A percentile compares a stretch with the other conserved stretches of the same genome.
Conservation (phyloP, 371 early-diverging fungal species). For the Globomyces sp. region DNA sequence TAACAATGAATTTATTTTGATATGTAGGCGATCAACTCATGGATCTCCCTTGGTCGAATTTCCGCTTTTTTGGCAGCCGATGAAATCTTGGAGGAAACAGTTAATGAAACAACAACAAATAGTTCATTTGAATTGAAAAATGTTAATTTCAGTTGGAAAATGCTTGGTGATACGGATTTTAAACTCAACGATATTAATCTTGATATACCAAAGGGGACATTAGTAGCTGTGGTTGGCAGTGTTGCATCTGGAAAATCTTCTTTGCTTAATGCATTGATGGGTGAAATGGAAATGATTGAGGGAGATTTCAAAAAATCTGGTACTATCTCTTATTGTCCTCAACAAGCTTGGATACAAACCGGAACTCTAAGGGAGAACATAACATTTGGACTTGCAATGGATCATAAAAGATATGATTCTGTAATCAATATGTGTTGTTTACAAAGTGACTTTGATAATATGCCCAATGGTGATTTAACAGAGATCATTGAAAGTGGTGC, state of each 20-base stretch:
- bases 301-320: slow-evolving; percentile 39
- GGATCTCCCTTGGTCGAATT: slow-evolving; percentile 17
- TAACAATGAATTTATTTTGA: slow-evolving; percentile 10
- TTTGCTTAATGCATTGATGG: slow-evolving; percentile 54
- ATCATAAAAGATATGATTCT: too few relatives aligned
- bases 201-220: slow-evolving; percentile 41
- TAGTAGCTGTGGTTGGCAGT: slow-evolving; percentile 58
- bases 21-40: slow-evolving; percentile 14
- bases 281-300: slow-evolving; percentile 47
- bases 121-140: background rate
- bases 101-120: background rate
- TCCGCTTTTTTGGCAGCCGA: background rate
- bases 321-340: slow-evolving; percentile 46
- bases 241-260: slow-evolving; percentile 62
- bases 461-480: slow-evolving; percentile 54
- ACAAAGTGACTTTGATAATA: slow-evolving; percentile 72
- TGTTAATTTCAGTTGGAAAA: background rate
- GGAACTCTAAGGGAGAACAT: slow-evolving; percentile 84
- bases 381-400: too few relatives aligned
- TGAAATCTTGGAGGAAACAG: slow-evolving; percentile 4
- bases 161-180: slow-evolving; percentile 2
- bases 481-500: slow-evolving; percentile 44
- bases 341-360: slow-evolving; percentile 61
- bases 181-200: slow-evolving; percentile 20
- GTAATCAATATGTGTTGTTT: slow-evolving; percentile 57